Evolutionary conservation across 2,329 filamentous ascomycete genomes (phyloP), one percentile per base, ranked within the genome.

Genomic region (Fusarium paranaense): DNA sequence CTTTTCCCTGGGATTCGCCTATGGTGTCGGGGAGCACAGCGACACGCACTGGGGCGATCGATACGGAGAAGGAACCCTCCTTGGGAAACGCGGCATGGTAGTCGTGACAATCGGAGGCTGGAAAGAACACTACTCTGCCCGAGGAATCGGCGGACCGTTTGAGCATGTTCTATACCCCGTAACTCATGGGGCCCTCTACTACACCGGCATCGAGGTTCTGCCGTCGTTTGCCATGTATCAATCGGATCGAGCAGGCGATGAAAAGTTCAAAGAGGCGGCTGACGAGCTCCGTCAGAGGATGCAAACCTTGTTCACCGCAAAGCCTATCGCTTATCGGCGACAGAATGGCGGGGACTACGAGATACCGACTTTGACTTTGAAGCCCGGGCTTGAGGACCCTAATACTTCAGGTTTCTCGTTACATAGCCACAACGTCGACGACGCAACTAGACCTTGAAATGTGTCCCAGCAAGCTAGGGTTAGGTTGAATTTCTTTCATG

Each of bases 311-410:
- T 62, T 60, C 20, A 45, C 9, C 16, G 54, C 50, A 2, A 27
- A 73, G 2, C 57, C 63, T 2, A 64, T 71, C 30, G 52, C 61
- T 5, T 73, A 47, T 35, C 68, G 70, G 3, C 18, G 32, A 1
- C 70, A 73, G 18, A 73, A 73, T 8, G 57, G 52, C 0, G 70
- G 71, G 2, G 70, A 73, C 1, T 73, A 73, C 47, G 71, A 73
- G 30, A 67, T 73, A 38, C 71, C 67, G 5, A 37, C 33, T 11
- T 30, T 69, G 58, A 47, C 14, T 14, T 14, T 71, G 1, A 71
- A 66, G 6, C 66, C 42, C 1, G 69, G 62, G 6, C 18, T 71
- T 8, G 66, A 56, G 30, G 58, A 57, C 7, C 27, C 30, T 6
- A 37, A 16, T 42, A n/a, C 32, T 10, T 6, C 20, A 1, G 69